Percentiles rank a stretch among this genome's conserved stretches.
Conservation (phyloP, 805 yeast species). For the Millerozyma miso region DNA sequence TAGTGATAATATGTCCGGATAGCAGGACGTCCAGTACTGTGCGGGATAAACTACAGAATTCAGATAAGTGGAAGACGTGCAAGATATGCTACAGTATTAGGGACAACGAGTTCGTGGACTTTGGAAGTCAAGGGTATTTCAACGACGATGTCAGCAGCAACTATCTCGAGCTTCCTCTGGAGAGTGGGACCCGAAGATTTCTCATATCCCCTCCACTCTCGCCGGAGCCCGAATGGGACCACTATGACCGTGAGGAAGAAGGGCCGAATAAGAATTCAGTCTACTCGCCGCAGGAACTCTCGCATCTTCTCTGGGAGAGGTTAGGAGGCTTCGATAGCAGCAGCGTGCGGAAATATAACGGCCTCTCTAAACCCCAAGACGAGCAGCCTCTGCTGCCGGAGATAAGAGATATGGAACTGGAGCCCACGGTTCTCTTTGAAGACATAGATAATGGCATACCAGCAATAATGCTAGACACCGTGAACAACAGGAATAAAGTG, state of each 20-base stretch:
- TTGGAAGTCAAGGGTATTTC: constrained; percentile 1
- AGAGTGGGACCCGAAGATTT: constrained; percentile 32
- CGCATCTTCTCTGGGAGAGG: constrained; percentile 42
- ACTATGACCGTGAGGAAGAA: constrained; percentile 38
- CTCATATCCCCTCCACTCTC: constrained; percentile 44
- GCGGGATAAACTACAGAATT: constrained; percentile 10
- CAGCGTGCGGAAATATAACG: constrained; percentile 25
- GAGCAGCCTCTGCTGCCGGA: not conserved
- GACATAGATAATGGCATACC: constrained; percentile 37
- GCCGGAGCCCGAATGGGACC: constrained; percentile 43
- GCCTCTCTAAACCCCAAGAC: not conserved
- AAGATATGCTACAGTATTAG: constrained; percentile 28
- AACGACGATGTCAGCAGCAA: constrained; percentile 14
- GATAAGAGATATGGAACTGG: constrained; percentile 18
- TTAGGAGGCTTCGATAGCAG: constrained; percentile 38
- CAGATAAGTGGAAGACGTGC: constrained; percentile 14
- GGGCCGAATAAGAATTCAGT: constrained; percentile 35
- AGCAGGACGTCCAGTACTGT: constrained; percentile 18
- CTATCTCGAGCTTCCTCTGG: constrained; percentile 39
- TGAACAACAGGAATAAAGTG: constrained; percentile 13
- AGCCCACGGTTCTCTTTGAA: constrained; percentile 35
- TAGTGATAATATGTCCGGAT: constrained; percentile 30
- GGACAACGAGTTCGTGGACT: constrained; percentile 22
- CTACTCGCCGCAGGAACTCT: constrained; percentile 35
- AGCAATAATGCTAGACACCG: constrained; percentile 36